phyloP scores from a whole-genome alignment of 2,329 filamentous ascomycete genomes.

The Aspergillus texensis region DNA sequence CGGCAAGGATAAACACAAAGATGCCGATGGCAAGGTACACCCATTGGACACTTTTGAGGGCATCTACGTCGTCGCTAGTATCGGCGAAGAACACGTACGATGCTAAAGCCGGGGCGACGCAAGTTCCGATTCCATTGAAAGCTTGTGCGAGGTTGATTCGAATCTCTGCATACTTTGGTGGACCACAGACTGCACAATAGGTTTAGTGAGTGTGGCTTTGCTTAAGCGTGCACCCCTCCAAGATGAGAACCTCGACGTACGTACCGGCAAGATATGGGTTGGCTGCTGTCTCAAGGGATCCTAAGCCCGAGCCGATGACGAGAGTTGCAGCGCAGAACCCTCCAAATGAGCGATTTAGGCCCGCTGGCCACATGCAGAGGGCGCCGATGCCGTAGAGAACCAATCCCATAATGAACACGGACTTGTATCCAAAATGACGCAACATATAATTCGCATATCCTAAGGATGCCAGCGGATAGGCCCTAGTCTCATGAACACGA shows the following conservation, averaged over 20 bases:
- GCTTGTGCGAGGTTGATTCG: constrained; percentile 77
- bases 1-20: constrained; percentile 69
- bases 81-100: constrained; percentile 73
- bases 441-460: constrained; percentile 63
- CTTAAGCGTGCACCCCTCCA: not conserved
- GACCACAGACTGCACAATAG: constrained; percentile 66
- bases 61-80: constrained; percentile 59
- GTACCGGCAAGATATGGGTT: constrained; percentile 71
- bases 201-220: constrained; percentile 34
- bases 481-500: constrained; percentile 33
- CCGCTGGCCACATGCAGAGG: constrained; percentile 83
- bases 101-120: constrained; percentile 72
- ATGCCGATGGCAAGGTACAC: constrained; percentile 78
- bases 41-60: constrained; percentile 72
- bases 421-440: constrained; percentile 75
- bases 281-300: constrained; percentile 75
- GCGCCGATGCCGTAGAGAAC: constrained; percentile 71
- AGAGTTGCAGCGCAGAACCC: constrained; percentile 74
- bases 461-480: constrained; percentile 57
- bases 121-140: constrained; percentile 74
- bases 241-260: constrained; percentile 27
- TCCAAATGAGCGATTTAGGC: constrained; percentile 70
- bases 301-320: constrained; percentile 72
- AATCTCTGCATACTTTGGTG: constrained; percentile 72
- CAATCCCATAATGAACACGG: constrained; percentile 76